Evolutionary conservation across 2,329 filamentous ascomycete genomes (phyloP).

Genomic region (Huntiella decipiens): DNA sequence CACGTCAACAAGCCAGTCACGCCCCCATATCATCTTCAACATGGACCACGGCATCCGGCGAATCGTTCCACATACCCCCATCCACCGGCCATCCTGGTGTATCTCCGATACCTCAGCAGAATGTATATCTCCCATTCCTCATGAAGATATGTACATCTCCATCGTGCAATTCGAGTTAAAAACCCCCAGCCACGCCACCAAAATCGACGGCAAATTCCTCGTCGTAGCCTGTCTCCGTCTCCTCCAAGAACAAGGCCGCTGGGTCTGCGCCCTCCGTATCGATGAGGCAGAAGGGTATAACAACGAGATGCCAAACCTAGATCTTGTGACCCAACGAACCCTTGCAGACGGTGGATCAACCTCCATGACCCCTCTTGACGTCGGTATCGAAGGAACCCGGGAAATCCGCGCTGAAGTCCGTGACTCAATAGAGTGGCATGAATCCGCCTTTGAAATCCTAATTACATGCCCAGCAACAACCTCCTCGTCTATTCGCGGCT

Average conservation of each 20-base stretch:
- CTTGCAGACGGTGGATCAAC: slow-evolving; percentile 2
- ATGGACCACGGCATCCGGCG: slow-evolving; percentile 6
- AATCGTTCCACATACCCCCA: slow-evolving; percentile 6
- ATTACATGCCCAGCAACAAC: slow-evolving; percentile 6
- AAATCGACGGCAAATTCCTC: slow-evolving; percentile 9
- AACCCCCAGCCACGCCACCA: slow-evolving; percentile 9
- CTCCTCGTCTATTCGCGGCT: neutral
- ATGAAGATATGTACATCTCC: slow-evolving; percentile 8
- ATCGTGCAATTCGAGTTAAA: slow-evolving; percentile 9
- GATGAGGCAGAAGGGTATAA: slow-evolving; percentile 9
- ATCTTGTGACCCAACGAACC: neutral
- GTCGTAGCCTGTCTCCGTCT: slow-evolving; percentile 9
- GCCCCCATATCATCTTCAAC: slow-evolving; percentile 7
- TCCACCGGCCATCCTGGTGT: slow-evolving; percentile 8
- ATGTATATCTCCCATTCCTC: slow-evolving; percentile 9
- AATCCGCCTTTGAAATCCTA: slow-evolving; percentile 7
- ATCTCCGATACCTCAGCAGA: slow-evolving; percentile 1
- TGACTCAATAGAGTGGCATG: slow-evolving; percentile 11
- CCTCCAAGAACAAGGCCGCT: slow-evolving; percentile 5
- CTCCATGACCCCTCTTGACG: slow-evolving; percentile 8
- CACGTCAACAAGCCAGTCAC: neutral
- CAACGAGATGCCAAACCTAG: slow-evolving; percentile 9
- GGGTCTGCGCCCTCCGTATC: slow-evolving; percentile 9
- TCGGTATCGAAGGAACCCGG: slow-evolving; percentile 8
- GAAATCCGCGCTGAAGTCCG: slow-evolving; percentile 11